phyloP scores from a whole-genome alignment of 2,329 filamentous ascomycete species.

The Cercospora brassicicola region DNA sequence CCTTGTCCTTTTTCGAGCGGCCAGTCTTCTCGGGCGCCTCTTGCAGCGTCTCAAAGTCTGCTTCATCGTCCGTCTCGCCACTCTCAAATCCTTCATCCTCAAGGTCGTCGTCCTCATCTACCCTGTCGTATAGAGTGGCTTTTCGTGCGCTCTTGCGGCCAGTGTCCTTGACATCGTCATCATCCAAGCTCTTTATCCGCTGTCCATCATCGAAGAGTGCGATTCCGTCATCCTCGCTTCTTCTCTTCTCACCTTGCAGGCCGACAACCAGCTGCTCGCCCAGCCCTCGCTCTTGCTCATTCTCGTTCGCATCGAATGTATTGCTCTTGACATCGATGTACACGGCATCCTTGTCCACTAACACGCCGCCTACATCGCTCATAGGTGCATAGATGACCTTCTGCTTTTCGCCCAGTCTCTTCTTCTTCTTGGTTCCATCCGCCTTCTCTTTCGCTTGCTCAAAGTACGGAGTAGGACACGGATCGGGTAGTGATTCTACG shows the following conservation, averaged over 20 bases:
- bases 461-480: constrained; percentile 89
- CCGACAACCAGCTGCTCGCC: constrained; percentile 93
- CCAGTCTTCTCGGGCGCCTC: constrained; percentile 52
- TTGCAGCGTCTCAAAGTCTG: constrained; percentile 42
- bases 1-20: constrained; percentile 54
- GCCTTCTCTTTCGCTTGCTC: constrained; percentile 83
- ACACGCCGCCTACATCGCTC: constrained; percentile 93
- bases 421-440: constrained; percentile 75
- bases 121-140: constrained; percentile 51
- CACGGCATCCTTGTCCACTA: constrained; percentile 95
- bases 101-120: constrained; percentile 52
- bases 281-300: constrained; percentile 73
- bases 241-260: constrained; percentile 75
- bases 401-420: constrained; percentile 90
- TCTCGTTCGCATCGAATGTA: constrained; percentile 68
- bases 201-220: constrained; percentile 81
- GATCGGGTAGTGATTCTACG: constrained; percentile 87
- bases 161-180: constrained; percentile 47
- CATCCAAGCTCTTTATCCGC: constrained; percentile 59
- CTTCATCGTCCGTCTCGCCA: constrained; percentile 58
- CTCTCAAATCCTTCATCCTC: constrained; percentile 54
- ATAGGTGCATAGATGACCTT: constrained; percentile 95
- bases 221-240: constrained; percentile 82
- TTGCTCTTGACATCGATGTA: constrained; percentile 75
- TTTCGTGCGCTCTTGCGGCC: constrained; percentile 48